Evolutionary conservation across 768 basidiomycete species (phyloP).

Genomic region (Naganishia friedmannii): DNA sequence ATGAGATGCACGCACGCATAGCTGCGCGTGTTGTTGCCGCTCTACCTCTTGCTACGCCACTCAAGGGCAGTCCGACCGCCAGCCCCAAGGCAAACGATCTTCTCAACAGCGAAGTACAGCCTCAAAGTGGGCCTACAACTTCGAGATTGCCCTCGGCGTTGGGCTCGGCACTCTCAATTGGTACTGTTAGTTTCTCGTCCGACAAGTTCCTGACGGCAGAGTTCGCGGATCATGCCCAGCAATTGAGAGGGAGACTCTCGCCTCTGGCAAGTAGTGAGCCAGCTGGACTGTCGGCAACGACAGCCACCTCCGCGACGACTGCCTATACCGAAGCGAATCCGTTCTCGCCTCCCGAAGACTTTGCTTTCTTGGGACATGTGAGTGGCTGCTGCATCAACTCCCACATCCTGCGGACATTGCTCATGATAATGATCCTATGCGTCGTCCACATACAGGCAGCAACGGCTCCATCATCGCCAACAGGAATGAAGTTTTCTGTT

Average conservation of each 20-base stretch:
- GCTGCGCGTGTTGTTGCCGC: neutral
- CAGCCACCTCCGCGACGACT: too few relatives aligned
- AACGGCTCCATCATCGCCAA: slow-evolving; percentile 4
- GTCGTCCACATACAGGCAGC: neutral
- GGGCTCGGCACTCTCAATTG: neutral
- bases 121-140: too few relatives aligned
- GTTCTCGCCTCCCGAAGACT: neutral
- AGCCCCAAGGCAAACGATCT: neutral
- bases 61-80: slow-evolving; percentile 19
- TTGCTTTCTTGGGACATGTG: slow-evolving; percentile 9
- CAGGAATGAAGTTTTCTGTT: neutral
- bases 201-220: neutral
- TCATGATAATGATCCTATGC: too few relatives aligned
- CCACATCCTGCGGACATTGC: neutral
- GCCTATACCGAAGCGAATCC: neutral
- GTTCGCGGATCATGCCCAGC: slow-evolving; percentile 12
- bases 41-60: slow-evolving; percentile 18
- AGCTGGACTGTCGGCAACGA: neutral
- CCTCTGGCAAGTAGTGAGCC: slow-evolving; percentile 1
- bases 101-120: neutral
- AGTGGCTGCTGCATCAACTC: neutral
- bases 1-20: slow-evolving; percentile 1
- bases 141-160: too few relatives aligned
- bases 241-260: slow-evolving; percentile 1
- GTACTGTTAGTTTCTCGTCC: neutral